Evolutionary conservation across 2,329 filamentous ascomycete species (phyloP).

Genomic region (Botryotinia globosa): DNA sequence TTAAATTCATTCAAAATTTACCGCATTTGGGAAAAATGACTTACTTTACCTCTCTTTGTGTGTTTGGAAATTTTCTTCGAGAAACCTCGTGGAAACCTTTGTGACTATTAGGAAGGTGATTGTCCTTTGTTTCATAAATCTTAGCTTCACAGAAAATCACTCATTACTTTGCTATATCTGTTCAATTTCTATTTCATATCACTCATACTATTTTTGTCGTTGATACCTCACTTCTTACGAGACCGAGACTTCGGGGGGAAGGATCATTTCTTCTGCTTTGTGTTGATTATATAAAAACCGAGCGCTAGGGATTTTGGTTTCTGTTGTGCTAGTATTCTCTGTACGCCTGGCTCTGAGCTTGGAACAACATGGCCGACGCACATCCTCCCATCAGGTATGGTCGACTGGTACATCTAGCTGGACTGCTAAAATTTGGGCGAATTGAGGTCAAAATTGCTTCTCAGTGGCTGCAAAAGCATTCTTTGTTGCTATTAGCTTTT

Average conservation of each 20-base stretch:
- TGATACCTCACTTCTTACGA: too few relatives aligned
- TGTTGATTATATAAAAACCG: not conserved
- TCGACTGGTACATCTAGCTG: too few relatives aligned
- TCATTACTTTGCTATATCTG: not conserved
- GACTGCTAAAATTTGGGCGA: not conserved
- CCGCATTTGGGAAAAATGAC: constrained; percentile 1
- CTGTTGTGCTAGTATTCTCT: not conserved
- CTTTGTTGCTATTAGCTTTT: not conserved
- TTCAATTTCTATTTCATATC: not conserved
- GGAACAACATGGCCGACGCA: not conserved
- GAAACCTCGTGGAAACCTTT: constrained; percentile 7
- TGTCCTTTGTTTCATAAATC: not conserved
- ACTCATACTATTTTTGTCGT: not conserved
- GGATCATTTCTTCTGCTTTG: not conserved
- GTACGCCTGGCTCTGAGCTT: not conserved
- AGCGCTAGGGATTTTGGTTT: not conserved
- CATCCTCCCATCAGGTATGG: not conserved
- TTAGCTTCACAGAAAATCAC: not conserved
- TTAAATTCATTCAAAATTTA: not conserved
- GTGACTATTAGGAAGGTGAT: not conserved
- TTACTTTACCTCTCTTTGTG: constrained; percentile 9
- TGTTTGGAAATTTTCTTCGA: not conserved
- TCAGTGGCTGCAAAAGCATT: not conserved
- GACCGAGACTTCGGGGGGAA: not conserved
- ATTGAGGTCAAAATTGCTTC: not conserved